phyloP scores from a whole-genome alignment of 2,329 filamentous ascomycete species.

The Chaetomiaceae sp. region DNA sequence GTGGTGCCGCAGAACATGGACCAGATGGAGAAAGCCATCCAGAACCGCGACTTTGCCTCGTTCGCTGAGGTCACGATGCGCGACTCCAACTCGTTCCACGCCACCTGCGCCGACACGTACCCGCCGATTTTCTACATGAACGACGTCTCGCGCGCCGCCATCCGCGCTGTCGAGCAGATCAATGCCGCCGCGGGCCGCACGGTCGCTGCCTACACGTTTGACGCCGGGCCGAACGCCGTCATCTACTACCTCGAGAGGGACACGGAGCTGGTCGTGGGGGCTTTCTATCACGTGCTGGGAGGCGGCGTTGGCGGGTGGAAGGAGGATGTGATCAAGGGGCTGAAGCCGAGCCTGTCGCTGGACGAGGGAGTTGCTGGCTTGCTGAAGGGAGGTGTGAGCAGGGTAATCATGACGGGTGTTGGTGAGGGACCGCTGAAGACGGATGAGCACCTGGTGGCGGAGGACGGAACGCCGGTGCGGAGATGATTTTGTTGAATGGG shows the following conservation, averaged over 20 bases:
- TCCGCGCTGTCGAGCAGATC: slow-evolving; percentile 83
- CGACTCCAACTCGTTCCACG: slow-evolving; percentile 96
- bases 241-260: slow-evolving; percentile 90
- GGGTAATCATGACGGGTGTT: slow-evolving; percentile 87
- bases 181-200: slow-evolving; percentile 74
- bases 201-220: slow-evolving; percentile 93
- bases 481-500: slow-evolving; percentile 20
- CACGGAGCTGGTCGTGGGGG: slow-evolving; percentile 66
- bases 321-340: slow-evolving; percentile 44
- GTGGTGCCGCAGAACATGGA: slow-evolving; percentile 82
- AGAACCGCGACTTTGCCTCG: slow-evolving; percentile 70
- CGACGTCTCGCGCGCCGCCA: slow-evolving; percentile 81
- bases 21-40: slow-evolving; percentile 78
- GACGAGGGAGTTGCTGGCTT: slow-evolving; percentile 61
- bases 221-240: slow-evolving; percentile 94
- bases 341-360: slow-evolving; percentile 53
- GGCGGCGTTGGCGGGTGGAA: slow-evolving; percentile 67
- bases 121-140: slow-evolving; percentile 99
- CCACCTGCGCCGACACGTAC: slow-evolving; percentile 88
- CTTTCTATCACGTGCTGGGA: slow-evolving; percentile 64
- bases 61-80: slow-evolving; percentile 94
- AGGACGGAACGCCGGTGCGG: slow-evolving; percentile 51
- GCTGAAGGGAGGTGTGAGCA: slow-evolving; percentile 74
- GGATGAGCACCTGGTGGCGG: slow-evolving; percentile 69
- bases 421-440: slow-evolving; percentile 84